These are phyloP conservation scores for Suillus ampliporus DNA, from an alignment of 768 basidiomycete species.

Conservation along the genomic window DNA sequence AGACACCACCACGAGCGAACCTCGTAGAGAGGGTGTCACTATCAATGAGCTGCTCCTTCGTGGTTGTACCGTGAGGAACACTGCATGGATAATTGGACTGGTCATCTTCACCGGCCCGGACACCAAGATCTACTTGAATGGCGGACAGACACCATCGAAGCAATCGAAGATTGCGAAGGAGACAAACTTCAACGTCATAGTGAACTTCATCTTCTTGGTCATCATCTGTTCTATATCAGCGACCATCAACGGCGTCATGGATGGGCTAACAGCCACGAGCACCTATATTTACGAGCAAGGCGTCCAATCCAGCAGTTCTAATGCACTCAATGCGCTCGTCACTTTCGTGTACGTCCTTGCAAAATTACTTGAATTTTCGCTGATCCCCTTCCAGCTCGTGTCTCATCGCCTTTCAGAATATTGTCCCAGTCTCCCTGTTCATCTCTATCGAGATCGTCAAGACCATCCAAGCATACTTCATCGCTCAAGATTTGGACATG, in stretches of 20 bases:
- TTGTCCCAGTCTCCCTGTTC: constrained; percentile 94
- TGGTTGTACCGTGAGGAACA: constrained; percentile 90
- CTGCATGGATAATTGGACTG: constrained; percentile 91
- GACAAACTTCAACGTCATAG: constrained; percentile 96
- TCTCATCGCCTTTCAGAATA: constrained; percentile 97
- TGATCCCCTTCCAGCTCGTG: constrained; percentile 63
- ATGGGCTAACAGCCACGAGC: constrained; percentile 65
- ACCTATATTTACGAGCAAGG: constrained; percentile 73
- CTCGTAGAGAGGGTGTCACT: constrained; percentile 71
- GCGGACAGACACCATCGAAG: constrained; percentile 94
- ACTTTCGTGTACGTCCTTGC: constrained; percentile 81
- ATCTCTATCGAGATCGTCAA: constrained; percentile 99
- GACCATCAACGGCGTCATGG: constrained; percentile 76
- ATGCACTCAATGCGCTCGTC: constrained; percentile 77
- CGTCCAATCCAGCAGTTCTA: constrained; percentile 63
- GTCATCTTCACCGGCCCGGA: constrained; percentile 94
- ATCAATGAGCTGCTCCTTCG: constrained; percentile 95
- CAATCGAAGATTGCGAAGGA: constrained; percentile 97
- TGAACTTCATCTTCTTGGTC: constrained; percentile 85
- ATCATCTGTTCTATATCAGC: constrained; percentile 79
- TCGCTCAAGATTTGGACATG: constrained; percentile 96
- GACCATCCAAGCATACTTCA: constrained; percentile 96
- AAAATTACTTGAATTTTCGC: constrained; percentile 9
- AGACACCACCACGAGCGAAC: constrained; percentile 54
- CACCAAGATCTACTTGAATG: constrained; percentile 91